These are phyloP conservation scores for Taphrina confusa DNA, from an alignment of 1,139 yeast genomes.

Conservation along the genomic window DNA sequence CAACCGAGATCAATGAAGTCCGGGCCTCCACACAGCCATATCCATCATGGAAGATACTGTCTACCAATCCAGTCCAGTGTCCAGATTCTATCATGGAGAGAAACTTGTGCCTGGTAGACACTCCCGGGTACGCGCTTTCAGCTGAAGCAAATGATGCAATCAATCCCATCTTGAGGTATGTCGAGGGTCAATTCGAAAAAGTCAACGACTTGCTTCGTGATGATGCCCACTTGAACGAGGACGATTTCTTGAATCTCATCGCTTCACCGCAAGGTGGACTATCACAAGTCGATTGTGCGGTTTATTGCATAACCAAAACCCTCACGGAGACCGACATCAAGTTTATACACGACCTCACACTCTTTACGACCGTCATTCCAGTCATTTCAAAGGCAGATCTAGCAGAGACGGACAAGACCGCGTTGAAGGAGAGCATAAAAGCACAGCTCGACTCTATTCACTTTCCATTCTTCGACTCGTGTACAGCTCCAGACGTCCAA, in stretches of 20 bases:
- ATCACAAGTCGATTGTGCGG: conserved; percentile 17
- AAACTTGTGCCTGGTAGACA: conserved; percentile 19
- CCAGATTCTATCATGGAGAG: conserved; percentile 14
- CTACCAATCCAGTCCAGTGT: not conserved
- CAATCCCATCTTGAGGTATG: conserved; percentile 16
- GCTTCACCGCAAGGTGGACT: conserved; percentile 30
- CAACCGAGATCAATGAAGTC: conserved; percentile 19
- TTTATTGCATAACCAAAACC: conserved; percentile 15
- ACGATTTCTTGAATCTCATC: conserved; percentile 18
- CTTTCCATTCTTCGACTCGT: conserved; percentile 2
- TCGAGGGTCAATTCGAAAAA: conserved; percentile 15
- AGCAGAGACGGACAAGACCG: not conserved
- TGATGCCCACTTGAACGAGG: not conserved
- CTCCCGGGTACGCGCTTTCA: conserved; percentile 21
- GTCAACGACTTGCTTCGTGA: conserved; percentile 16
- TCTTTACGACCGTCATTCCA: conserved; percentile 25
- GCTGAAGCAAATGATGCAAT: conserved; percentile 22
- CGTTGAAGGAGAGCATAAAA: not conserved
- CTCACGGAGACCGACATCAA: conserved; percentile 9
- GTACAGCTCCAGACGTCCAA: not conserved
- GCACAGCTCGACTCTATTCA: conserved; percentile 1
- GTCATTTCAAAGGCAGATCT: conserved; percentile 16
- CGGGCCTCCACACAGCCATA: conserved; percentile 28
- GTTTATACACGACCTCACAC: conserved; percentile 7
- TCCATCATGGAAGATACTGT: conserved; percentile 19